Conservation (phyloP, 805 yeast species). For the Starmerella gropengiesseri region DNA sequence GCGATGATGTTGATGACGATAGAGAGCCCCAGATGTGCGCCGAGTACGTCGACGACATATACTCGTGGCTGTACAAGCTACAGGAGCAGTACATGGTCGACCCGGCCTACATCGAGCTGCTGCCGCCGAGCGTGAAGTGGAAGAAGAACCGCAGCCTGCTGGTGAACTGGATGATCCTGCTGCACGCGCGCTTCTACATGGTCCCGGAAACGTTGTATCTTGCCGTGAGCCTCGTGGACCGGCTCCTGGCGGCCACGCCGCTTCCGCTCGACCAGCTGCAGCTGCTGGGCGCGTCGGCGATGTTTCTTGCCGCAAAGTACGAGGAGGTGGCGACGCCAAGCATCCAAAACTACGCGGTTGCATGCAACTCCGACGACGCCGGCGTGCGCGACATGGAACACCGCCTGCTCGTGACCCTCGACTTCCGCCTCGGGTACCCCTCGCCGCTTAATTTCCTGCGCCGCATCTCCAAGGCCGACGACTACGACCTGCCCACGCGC, state of each 20-base stretch:
- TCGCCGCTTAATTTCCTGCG: slow-evolving; percentile 84
- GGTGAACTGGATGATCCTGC: slow-evolving; percentile 91
- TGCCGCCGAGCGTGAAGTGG: slow-evolving; percentile 54
- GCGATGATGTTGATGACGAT: slow-evolving; percentile 25
- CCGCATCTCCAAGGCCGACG: slow-evolving; percentile 82
- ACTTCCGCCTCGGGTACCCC: slow-evolving; percentile 71
- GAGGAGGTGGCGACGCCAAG: slow-evolving; percentile 88
- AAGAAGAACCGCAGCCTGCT: slow-evolving; percentile 65
- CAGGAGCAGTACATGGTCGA: slow-evolving; percentile 63
- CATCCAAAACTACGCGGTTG: slow-evolving; percentile 72
- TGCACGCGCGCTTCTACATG: slow-evolving; percentile 71
- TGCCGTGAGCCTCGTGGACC: slow-evolving; percentile 77
- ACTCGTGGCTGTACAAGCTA: slow-evolving; percentile 60
- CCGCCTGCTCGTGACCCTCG: slow-evolving; percentile 57
- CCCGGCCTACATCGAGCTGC: slow-evolving; percentile 46
- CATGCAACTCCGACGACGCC: slow-evolving; percentile 56
- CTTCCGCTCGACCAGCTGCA: slow-evolving; percentile 73
- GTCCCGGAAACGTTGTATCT: slow-evolving; percentile 76
- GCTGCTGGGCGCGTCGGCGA: slow-evolving; percentile 71
- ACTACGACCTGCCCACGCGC: slow-evolving; percentile 72
- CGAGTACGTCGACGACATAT: slow-evolving; percentile 83
- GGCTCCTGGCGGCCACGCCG: slow-evolving; percentile 67
- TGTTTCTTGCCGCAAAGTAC: slow-evolving; percentile 84
- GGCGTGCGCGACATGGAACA: slow-evolving; percentile 78
- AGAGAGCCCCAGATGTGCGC: slow-evolving; percentile 65